Base-by-base conservation (phyloP, 2,329 filamentous ascomycete genomes). In the Curvularia eragrostidis region DNA sequence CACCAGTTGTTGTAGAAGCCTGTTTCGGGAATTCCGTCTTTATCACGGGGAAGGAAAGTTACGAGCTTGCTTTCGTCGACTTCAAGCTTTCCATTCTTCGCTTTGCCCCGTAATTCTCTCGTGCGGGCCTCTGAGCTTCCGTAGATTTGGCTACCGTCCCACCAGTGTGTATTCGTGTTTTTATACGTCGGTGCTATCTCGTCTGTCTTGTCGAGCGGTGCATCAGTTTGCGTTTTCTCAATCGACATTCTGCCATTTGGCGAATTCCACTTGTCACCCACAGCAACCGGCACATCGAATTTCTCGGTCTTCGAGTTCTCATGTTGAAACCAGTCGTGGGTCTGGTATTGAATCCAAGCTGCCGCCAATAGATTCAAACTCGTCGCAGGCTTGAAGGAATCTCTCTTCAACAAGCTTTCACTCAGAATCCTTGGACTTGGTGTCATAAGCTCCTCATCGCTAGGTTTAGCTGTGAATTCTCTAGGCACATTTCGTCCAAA, bases 61-160 rank as follows among this genome's bases (percentile, higher is more conserved):
- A 69, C 76, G 2, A 67, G 62, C 6, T 71, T 70, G n/a, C 72
- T 62, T 5, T 69, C 59, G 18, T 77, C 70, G 12, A 81, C 66
- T n/a, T 61, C 48, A 1, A 81, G 68, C 52, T 80, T 81, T 3
- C 79, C 79, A 39, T 81, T 74, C 1, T 66, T 65, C 18, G 68
- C 61, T 19, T 70, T 66, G 5, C 65, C 69, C 10, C 80, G 73
- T n/a, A 82, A 62, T 19, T 65, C 54, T 3, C 59, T 61, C 1
- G 80, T 82, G 1, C 68, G 61, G 0, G 63, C 63, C 61, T 81
- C 79, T 38, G 61, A 73, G 2, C 76, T 79, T 26, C 80, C 79
- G 58, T 82, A 82, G 48, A 82, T 81, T 62, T 82, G 80, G 1
- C 76, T 79, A 13, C 75, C 78, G 46, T 82, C 80, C 80, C 80